Conservation (phyloP, 352 stramenopile genomes). For the Phytophthora litchii region DNA sequence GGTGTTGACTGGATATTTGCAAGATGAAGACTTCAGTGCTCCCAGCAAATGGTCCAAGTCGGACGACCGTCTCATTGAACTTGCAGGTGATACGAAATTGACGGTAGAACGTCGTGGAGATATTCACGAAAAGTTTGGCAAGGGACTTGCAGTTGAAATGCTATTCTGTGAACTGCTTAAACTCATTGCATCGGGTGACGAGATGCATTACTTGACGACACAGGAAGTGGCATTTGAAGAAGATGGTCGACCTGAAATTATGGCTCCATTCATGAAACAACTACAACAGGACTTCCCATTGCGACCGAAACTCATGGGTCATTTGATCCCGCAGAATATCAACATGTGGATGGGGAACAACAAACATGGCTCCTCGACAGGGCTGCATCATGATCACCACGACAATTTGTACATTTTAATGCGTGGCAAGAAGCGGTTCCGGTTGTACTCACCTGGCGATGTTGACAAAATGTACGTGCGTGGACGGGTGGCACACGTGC, state of each 20-base stretch:
- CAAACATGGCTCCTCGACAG: slow-evolving; percentile 80
- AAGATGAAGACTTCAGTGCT: slow-evolving; percentile 56
- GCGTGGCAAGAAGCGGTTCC: slow-evolving; percentile 94
- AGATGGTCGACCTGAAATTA: slow-evolving; percentile 81
- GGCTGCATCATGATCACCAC: slow-evolving; percentile 99
- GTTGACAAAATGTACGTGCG: slow-evolving; percentile 92
- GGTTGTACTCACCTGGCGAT: slow-evolving; percentile 92
- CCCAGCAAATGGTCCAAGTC: slow-evolving; percentile 67
- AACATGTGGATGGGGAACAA: slow-evolving; percentile 98
- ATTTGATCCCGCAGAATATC: slow-evolving; percentile 94
- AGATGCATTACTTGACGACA: slow-evolving; percentile 90
- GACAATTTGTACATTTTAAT: slow-evolving; percentile 98
- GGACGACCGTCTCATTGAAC: slow-evolving; percentile 68
- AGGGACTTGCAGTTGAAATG: slow-evolving; percentile 88
- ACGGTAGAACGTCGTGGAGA: slow-evolving; percentile 81
- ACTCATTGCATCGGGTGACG: slow-evolving; percentile 69
- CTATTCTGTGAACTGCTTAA: slow-evolving; percentile 76
- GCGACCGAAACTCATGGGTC: slow-evolving; percentile 78
- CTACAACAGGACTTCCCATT: slow-evolving; percentile 87
- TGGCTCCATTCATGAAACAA: slow-evolving; percentile 82
- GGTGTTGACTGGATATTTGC: slow-evolving; percentile 70
- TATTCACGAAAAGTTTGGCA: slow-evolving; percentile 79
- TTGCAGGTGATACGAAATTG: slow-evolving; percentile 67
- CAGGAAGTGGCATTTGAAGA: slow-evolving; percentile 87
- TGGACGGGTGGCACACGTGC: slow-evolving; percentile 84